These are phyloP conservation scores for Tuber microsphaerosporum DNA, from an alignment of 495 filamentous ascomycete genomes.

Conservation along the genomic window DNA sequence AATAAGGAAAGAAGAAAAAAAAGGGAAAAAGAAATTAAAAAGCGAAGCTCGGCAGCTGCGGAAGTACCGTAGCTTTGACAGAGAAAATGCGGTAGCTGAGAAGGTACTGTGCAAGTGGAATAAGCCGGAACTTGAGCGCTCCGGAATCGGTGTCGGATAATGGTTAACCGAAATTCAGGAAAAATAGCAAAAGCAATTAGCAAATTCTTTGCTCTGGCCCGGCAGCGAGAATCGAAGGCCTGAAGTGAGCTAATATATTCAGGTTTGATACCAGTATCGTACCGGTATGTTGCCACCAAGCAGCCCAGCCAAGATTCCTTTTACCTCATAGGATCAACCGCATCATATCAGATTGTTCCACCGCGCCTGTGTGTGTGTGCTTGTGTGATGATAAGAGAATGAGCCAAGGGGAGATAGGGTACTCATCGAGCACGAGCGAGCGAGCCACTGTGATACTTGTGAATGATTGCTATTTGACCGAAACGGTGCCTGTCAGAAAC, in stretches of 20 bases:
- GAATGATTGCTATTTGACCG: background rate
- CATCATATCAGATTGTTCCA: constrained; percentile 4
- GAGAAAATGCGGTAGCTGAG: background rate
- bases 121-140: background rate
- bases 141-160: background rate
- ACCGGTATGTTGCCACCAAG: background rate
- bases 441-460: background rate
- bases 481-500: background rate
- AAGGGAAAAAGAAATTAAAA: constrained; percentile 2
- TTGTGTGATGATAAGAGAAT: background rate
- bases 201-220: background rate
- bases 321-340: background rate
- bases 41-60: background rate
- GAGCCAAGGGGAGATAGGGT: background rate
- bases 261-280: background rate
- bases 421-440: background rate
- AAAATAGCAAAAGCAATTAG: background rate
- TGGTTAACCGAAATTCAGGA: background rate
- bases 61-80: background rate
- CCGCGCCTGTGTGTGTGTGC: background rate
- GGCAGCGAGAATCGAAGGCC: background rate
- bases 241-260: background rate
- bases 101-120: background rate
- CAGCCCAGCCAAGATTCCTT: background rate
- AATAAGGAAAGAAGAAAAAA: background rate